These are phyloP conservation scores for Tephrocybe sp. DNA, from an alignment of 768 basidiomycete genomes.

Conservation along the genomic window DNA sequence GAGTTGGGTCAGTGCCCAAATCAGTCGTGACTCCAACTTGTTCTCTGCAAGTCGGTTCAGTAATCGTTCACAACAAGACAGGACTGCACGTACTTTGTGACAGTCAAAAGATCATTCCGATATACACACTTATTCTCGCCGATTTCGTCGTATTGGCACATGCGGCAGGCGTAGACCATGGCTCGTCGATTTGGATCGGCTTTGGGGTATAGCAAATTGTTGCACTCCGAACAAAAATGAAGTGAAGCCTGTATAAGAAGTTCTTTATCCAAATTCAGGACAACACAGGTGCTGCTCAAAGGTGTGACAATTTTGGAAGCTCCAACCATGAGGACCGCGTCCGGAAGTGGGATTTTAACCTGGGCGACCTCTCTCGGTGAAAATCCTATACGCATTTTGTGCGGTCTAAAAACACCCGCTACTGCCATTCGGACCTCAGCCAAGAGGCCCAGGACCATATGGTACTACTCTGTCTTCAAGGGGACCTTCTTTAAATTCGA, in stretches of 20 bases:
- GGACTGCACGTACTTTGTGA: constrained; percentile 69
- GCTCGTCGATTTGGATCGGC: constrained; percentile 83
- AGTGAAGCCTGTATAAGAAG: constrained; percentile 57
- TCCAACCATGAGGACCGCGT: too few relatives aligned
- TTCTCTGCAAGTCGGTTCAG: constrained; percentile 55
- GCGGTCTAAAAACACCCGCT: too few relatives aligned
- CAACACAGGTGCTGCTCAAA: too few relatives aligned
- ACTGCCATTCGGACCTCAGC: too few relatives aligned
- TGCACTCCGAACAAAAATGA: constrained; percentile 93
- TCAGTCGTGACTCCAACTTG: constrained; percentile 91
- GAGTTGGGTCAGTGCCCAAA: constrained; percentile 84
- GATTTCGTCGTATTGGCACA: constrained; percentile 84
- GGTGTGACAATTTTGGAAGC: too few relatives aligned
- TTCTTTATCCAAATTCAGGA: too few relatives aligned
- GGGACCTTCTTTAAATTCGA: too few relatives aligned
- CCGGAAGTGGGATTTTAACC: too few relatives aligned
- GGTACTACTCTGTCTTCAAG: too few relatives aligned
- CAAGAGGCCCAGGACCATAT: too few relatives aligned
- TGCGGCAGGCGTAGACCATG: constrained; percentile 90
- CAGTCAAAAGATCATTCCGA: constrained; percentile 88
- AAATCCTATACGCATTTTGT: too few relatives aligned
- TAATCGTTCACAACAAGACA: background rate
- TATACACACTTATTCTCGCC: constrained; percentile 91
- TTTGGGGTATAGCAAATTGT: constrained; percentile 92
- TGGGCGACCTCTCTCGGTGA: too few relatives aligned